phyloP scores from a whole-genome alignment of 2,329 filamentous ascomycete genomes.

The Hypomyces rosellus region DNA sequence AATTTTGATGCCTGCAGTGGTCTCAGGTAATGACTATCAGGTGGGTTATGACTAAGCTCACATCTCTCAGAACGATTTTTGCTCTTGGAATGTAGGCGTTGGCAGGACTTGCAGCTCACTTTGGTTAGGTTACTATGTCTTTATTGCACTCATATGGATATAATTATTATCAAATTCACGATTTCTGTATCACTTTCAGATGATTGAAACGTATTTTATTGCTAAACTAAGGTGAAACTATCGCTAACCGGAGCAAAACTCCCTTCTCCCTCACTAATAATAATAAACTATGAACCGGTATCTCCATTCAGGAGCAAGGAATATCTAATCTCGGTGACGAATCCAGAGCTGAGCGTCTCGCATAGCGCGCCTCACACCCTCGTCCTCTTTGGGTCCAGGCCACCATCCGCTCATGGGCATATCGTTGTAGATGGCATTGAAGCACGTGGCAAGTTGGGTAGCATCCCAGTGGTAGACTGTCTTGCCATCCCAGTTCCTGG shows the following conservation, averaged over 20 bases:
- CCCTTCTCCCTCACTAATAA: no score
- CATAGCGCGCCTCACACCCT: no score
- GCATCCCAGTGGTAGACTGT: background rate
- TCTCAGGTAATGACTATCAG: slow-evolving; percentile 11
- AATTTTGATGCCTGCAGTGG: background rate
- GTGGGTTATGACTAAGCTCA: slow-evolving; percentile 8
- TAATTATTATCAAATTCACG: no score
- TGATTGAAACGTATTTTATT: no score
- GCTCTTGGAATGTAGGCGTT: slow-evolving; percentile 16
- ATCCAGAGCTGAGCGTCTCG: no score
- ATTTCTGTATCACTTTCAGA: no score
- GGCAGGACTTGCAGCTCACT: slow-evolving; percentile 10
- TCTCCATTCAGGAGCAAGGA: no score
- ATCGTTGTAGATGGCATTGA: slow-evolving; percentile 2
- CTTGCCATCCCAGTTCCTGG: background rate
- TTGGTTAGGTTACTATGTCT: slow-evolving; percentile 15
- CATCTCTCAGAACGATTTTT: slow-evolving; percentile 13
- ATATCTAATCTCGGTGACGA: no score
- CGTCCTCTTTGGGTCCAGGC: slow-evolving; percentile 2
- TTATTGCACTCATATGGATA: background rate
- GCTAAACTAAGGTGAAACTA: no score
- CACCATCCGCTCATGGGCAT: slow-evolving; percentile 3
- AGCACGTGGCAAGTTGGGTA: background rate
- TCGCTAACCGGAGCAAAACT: no score
- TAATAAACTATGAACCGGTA: no score